Percentiles rank a stretch among this genome's conserved stretches.
Conservation (phyloP, 805 yeast genomes). For the Lachancea mirantina region DNA sequence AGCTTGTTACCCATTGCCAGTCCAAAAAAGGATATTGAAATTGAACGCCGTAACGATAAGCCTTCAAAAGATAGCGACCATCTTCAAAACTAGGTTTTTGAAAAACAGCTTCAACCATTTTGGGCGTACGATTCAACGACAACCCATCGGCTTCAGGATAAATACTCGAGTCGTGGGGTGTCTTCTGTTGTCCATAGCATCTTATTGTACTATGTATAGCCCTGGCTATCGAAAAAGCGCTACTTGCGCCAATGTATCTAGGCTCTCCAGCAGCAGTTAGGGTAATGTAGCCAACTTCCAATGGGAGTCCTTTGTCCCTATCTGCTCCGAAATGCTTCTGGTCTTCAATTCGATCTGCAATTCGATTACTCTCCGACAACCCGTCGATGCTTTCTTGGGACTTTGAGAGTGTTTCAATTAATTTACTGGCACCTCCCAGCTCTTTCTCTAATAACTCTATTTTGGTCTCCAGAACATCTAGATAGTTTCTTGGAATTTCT, state of each 20-base stretch:
- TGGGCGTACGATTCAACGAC: no score
- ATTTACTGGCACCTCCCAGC: conserved; percentile 2
- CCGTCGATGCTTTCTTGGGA: neutral
- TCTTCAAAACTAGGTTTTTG: conserved; percentile 16
- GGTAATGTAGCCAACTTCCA: conserved; percentile 29
- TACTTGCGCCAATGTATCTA: conserved; percentile 27
- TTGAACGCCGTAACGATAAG: conserved; percentile 29
- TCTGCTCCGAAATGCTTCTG: neutral
- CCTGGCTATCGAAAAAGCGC: conserved; percentile 30
- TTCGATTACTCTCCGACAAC: neutral
- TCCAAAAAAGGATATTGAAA: conserved; percentile 33
- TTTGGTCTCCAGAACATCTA: conserved; percentile 37
- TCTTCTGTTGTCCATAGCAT: conserved; percentile 11
- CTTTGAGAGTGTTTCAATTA: neutral
- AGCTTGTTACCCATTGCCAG: conserved; percentile 21
- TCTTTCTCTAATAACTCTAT: conserved; percentile 8
- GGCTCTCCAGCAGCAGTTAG: conserved; percentile 28
- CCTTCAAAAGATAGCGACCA: conserved; percentile 14
- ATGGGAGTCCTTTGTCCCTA: conserved; percentile 16
- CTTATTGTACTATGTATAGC: conserved; percentile 24
- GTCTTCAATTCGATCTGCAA: neutral
- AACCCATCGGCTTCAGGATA: conserved; percentile 8
- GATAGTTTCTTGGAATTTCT: conserved; percentile 41
- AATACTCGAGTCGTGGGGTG: conserved; percentile 2
- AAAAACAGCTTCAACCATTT: conserved; percentile 11